A percentile compares a stretch with the other conserved stretches of the same genome.
Evolutionary conservation across 1,284 basidiomycete species (phyloP).

Genomic region (Pisolithus thermaeus): DNA sequence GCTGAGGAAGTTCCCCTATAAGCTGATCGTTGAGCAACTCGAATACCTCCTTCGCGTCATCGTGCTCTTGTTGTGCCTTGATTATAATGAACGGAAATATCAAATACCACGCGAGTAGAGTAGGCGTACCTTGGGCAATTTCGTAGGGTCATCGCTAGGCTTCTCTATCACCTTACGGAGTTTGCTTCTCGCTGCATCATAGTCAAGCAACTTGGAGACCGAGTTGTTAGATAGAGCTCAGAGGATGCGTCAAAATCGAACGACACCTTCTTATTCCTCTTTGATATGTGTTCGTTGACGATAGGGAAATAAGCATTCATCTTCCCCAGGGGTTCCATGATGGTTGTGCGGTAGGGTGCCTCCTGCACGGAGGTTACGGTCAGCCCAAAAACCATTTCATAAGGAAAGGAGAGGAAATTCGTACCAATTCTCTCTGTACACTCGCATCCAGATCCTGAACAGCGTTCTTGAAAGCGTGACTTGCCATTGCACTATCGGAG

Average conservation of each 20-base stretch:
- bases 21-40: constrained; percentile 91
- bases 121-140: constrained; percentile 70
- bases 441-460: constrained; percentile 91
- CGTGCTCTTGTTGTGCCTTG: constrained; percentile 90
- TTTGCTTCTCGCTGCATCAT: constrained; percentile 87
- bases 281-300: constrained; percentile 90
- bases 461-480: constrained; percentile 92
- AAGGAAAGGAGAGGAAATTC: not conserved
- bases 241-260: not conserved
- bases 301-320: constrained; percentile 94
- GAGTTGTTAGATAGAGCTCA: not conserved
- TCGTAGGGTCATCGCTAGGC: constrained; percentile 89
- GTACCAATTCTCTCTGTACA: constrained; percentile 80
- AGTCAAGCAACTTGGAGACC: constrained; percentile 79
- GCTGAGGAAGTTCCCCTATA: constrained; percentile 84
- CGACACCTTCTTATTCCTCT: constrained; percentile 91
- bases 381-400: not conserved
- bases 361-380: constrained; percentile 50
- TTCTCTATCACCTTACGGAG: constrained; percentile 90
- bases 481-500: constrained; percentile 94
- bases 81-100: not conserved
- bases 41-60: constrained; percentile 91
- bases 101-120: not conserved
- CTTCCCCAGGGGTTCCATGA: constrained; percentile 93
- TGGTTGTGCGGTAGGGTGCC: constrained; percentile 88